phyloP scores from a whole-genome alignment of 78 protist genomes.

The Dictyostelium purpureum region DNA sequence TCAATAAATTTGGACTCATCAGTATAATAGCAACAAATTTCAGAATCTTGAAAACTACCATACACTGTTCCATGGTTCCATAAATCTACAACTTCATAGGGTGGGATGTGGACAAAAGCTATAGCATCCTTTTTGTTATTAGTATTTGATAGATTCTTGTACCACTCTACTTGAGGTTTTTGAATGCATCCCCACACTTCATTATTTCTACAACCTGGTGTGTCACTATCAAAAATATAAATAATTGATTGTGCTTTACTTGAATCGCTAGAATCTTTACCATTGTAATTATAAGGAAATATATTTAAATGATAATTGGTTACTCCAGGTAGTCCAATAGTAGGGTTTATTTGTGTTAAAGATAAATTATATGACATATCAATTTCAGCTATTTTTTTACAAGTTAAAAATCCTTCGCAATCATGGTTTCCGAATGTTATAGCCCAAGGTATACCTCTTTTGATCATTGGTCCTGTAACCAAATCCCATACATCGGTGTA shows the following conservation, averaged over 20 bases:
- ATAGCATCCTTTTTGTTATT: not conserved
- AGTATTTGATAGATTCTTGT: not conserved
- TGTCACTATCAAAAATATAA: constrained; percentile 37
- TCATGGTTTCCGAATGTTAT: constrained; percentile 74
- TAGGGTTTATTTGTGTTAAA: not conserved
- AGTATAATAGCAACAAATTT: constrained; percentile 4
- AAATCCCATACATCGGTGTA: constrained; percentile 30
- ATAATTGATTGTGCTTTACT: not conserved
- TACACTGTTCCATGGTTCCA: constrained; percentile 31
- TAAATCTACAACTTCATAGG: constrained; percentile 11
- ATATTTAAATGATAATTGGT: constrained; percentile 30
- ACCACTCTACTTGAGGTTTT: constrained; percentile 40
- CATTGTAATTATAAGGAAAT: not conserved
- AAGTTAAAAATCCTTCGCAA: not conserved
- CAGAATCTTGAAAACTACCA: constrained; percentile 18
- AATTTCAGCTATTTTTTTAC: not conserved
- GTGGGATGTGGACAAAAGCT: constrained; percentile 53
- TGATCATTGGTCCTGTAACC: constrained; percentile 1
- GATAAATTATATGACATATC: constrained; percentile 14
- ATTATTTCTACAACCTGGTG: not conserved
- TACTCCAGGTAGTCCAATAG: constrained; percentile 2
- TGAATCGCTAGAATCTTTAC: not conserved
- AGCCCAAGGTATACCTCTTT: constrained; percentile 64
- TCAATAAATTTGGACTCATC: not conserved
- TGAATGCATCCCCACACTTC: constrained; percentile 59